Evolutionary conservation across 352 stramenopile genomes (phyloP).

Genomic region (Pythium guiyangense): DNA sequence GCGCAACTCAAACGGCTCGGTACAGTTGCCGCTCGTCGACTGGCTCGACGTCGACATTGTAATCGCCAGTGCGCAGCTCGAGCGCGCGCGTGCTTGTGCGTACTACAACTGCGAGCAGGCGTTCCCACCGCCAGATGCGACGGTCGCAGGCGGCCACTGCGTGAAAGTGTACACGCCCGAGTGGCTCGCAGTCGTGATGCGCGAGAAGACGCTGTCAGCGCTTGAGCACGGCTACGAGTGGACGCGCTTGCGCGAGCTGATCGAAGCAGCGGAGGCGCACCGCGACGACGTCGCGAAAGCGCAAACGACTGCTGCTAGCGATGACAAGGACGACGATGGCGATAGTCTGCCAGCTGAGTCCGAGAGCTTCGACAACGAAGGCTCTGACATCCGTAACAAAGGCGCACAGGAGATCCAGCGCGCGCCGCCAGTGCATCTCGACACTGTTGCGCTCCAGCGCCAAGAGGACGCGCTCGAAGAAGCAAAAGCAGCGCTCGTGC

Average conservation of each 20-base stretch:
- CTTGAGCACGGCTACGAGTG: slow-evolving; percentile 27
- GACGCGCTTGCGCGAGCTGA: slow-evolving; percentile 24
- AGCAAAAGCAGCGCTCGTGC: slow-evolving; percentile 51
- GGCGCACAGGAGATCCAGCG: slow-evolving; percentile 37
- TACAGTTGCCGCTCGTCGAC: slow-evolving; percentile 13
- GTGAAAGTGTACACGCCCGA: slow-evolving; percentile 50
- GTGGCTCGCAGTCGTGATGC: slow-evolving; percentile 54
- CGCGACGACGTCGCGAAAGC: slow-evolving; percentile 17
- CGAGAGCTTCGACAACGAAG: slow-evolving; percentile 23
- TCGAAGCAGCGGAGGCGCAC: slow-evolving; percentile 22
- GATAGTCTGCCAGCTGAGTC: slow-evolving; percentile 16
- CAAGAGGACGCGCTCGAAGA: slow-evolving; percentile 40
- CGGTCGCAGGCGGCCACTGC: background rate
- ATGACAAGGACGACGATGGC: slow-evolving; percentile 6
- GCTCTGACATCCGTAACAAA: slow-evolving; percentile 36
- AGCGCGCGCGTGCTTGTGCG: slow-evolving; percentile 22
- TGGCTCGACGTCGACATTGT: slow-evolving; percentile 42
- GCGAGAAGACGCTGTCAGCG: slow-evolving; percentile 34
- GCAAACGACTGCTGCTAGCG: slow-evolving; percentile 7
- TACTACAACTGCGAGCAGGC: slow-evolving; percentile 18
- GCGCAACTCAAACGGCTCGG: background rate
- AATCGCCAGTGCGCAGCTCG: slow-evolving; percentile 44
- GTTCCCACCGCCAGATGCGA: slow-evolving; percentile 25
- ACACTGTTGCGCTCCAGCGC: slow-evolving; percentile 29
- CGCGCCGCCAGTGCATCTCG: slow-evolving; percentile 23